Base-by-base conservation (phyloP, 2,329 filamentous ascomycete genomes). In the Xylaria sp. region DNA sequence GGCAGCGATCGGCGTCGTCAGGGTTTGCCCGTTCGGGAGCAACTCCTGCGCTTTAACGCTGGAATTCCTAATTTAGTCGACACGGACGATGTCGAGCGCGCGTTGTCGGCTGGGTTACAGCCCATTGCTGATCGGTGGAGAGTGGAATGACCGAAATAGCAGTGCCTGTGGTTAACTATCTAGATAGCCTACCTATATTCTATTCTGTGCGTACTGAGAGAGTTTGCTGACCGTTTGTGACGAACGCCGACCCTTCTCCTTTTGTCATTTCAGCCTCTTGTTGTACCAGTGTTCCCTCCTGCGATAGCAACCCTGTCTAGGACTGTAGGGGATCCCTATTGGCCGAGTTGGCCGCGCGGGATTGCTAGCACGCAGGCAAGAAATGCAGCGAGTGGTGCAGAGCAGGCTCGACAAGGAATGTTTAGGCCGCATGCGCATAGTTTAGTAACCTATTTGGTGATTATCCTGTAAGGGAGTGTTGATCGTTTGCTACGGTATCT, bases 51-150 rank as follows among this genome's bases (percentile, higher is more conserved):
- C 32, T 47, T 14, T 61, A 30, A 27, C 51, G 48, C 30, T 8
- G 19, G 21, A 27, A 57, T n/a, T n/a, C 30, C 51, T 32, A 57
- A 57, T 57, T 51, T 53, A 53, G 54, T 45, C 34, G 19, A 47
- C 36, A 36, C 55, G 27, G 53, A 32, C 45, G 24, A 42, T 54
- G 9, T 12, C 8, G 6, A 64, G 61, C 42, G 32, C n/a, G 42
- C 34, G 50, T 58, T 60, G 47, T 48, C 42, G 58, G 36, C 32
- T 42, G 57, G 32, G 55, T 62, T 63, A 57, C 54, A 65, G 57
- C 27, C 42, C 21, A n/a, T 21, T 50, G 62, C 48, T 58, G 62
- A 68, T 68, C 66, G 62, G 62, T 55, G 62, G 62, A 30, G 61
- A 42, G 50, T 48, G 50, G 34, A 50, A 45, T 42, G 30, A 24